Evolutionary conservation across 306 rosid genomes (phyloP), one percentile per base, ranked within the genome.

Genomic region (Medicago lupulina): DNA sequence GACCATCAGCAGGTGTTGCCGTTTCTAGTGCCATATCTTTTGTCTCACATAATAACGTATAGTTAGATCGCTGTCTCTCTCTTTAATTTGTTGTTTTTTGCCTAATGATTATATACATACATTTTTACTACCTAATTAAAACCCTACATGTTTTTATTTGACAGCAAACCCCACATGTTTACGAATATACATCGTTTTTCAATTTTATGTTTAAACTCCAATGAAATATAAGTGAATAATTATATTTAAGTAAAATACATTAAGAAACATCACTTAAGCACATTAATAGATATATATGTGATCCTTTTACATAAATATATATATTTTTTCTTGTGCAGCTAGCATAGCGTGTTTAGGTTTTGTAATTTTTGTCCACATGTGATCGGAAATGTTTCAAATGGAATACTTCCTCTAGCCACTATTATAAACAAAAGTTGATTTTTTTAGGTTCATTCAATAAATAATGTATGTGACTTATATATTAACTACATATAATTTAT

Each of bases 11-110:
- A 28, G 14, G 47, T 36, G 16, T 63, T 63, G 49, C 23, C 38
- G 67, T 61, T 61, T 61, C 11, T 38, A 15, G 68, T 62, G 70
- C 49, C 70, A 64, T 16, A 28, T 38, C n/a, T 36, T 63, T 38
- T 64, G 49, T 36, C 28, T 36, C 28, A 64, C 38, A 38, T 64
- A 8, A 64, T 64, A 8, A 38, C 38, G 28, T 34, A n/a, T 61
- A 34, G 23, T 38, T 64, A 38, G 49, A 64, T 64, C 49, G 13
- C 15, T 64, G 49, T 63, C 49, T 9, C 70, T 64, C 25, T 36
- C 31, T 64, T 64, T 31, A 31, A 31, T 31, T 31, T 38, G 9
- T 64, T 64, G 25, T n/a, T 64, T 38, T 38, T 17, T 25, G n/a
- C 66, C 14, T 57, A 54, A 6, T 18, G 9, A 54, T 17, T 54